Evolutionary conservation across 495 filamentous ascomycete species (phyloP).

Genomic region (Pyronema omphalodes): DNA sequence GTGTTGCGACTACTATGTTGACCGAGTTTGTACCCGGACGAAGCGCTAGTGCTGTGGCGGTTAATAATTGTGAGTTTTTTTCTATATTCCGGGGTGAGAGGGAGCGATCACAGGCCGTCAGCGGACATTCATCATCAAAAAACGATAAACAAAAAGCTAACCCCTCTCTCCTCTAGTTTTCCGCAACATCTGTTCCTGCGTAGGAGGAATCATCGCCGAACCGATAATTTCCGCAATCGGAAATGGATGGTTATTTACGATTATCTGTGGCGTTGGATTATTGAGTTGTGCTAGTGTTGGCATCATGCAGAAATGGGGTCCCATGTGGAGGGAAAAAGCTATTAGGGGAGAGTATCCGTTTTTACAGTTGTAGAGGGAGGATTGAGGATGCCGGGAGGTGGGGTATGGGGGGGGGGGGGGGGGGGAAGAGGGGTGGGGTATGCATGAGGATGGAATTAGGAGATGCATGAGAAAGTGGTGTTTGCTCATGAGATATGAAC

Average conservation of each 20-base stretch:
- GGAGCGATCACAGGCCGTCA: neutral
- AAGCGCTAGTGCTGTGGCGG: conserved; percentile 58
- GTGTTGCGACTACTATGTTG: conserved; percentile 58
- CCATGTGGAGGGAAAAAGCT: neutral
- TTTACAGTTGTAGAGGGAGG: neutral
- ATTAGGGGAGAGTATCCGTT: neutral
- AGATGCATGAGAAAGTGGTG: no score
- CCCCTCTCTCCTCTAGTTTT: no score
- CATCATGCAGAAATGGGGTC: conserved; percentile 15
- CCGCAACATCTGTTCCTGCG: conserved; percentile 68
- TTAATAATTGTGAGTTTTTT: conserved; percentile 42
- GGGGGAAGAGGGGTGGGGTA: no score
- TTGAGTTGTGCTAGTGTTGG: conserved; percentile 23
- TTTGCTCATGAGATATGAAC: no score
- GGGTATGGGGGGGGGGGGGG: no score
- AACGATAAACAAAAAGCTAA: no score
- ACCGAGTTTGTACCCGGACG: conserved; percentile 77
- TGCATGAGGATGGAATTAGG: no score
- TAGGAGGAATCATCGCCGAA: conserved; percentile 53
- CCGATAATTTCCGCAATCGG: conserved; percentile 69
- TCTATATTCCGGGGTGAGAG: no score
- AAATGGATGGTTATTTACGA: conserved; percentile 78
- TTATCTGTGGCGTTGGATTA: conserved; percentile 47
- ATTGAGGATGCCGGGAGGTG: no score
- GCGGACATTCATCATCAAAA: no score